Base-by-base conservation (phyloP, 306 rosid species). In the Senna tora region DNA sequence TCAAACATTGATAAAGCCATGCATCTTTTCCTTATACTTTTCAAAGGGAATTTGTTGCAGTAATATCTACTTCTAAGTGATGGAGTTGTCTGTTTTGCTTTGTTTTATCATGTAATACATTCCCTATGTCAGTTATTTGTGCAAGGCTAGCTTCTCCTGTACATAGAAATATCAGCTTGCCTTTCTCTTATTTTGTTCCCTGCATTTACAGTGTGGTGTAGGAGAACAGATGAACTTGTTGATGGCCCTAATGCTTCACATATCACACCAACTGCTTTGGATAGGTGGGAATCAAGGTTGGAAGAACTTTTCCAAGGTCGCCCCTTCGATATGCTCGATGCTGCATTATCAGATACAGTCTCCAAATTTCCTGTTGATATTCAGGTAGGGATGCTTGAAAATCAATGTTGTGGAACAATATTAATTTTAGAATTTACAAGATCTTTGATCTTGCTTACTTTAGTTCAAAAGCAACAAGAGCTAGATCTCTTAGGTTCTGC, bases 181-280 rank as follows among this genome's bases (percentile, higher is more conserved):
- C 33, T 21, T 17, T 54, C 39, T 62, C 71, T 30, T 68, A 33
- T 65, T 2, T 51, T 41, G 28, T 66, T 70, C 38, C 32, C 28
- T 77, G 80, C 71, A 19, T 72, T 80, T 75, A 77, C 81, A 86
- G 90, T 86, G 67, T 86, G 90, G 90, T 83, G 90, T 75, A 75
- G 90, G 74, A 80, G 90, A 68, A 86, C 87, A 19, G 87, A 86
- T 80, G 87, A 86, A 51, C 90, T 86, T 72, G 90, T 86, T 34
- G 90, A 86, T 80, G 90, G 90, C 17, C 90, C 87, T 10, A 83
- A 86, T 68, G 87, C 90, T 38, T 80, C 87, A 13, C 87, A 86
- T 61, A 86, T 86, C 28, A 83, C 90, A n/a, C 87, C 84, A 72
- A 16, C 68, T 51, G 87, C 87, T 67, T 58, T 86, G 79, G 90